A percentile compares a stretch with the other conserved stretches of the same genome.
Conservation (phyloP, 441 rosid genomes). For the Syzygium syzygioides region DNA sequence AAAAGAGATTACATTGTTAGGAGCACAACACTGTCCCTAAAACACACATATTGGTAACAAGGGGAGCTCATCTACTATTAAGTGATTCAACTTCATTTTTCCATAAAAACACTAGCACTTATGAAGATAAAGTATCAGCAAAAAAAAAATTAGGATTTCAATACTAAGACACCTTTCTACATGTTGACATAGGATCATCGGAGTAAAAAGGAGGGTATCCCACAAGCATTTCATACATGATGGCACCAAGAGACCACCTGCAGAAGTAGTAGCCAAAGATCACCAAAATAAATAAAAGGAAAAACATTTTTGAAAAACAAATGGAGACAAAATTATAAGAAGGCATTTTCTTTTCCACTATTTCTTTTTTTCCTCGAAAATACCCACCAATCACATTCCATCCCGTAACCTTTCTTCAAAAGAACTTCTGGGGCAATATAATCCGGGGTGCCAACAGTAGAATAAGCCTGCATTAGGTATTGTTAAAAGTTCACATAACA, state of each 20-base stretch:
- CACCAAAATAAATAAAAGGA: slow-evolving; percentile 10
- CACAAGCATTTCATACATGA: slow-evolving; percentile 98
- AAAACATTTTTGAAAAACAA: not conserved
- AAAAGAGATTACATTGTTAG: not conserved
- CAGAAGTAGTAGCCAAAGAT: not conserved
- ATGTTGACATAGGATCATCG: slow-evolving; percentile 92
- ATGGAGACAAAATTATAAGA: not conserved
- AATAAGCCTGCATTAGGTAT: slow-evolving; percentile 69
- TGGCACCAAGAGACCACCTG: slow-evolving; percentile 99
- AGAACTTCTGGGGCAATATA: slow-evolving; percentile 99
- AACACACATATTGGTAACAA: not conserved
- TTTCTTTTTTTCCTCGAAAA: not conserved
- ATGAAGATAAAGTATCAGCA: not conserved
- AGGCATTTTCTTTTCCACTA: not conserved
- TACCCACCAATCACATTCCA: slow-evolving; percentile 98
- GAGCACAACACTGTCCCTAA: not conserved
- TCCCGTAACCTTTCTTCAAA: slow-evolving; percentile 95
- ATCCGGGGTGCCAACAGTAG: slow-evolving; percentile 98
- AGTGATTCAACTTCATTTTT: not conserved
- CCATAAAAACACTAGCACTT: not conserved
- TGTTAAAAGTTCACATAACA: slow-evolving; percentile 6
- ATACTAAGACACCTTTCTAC: slow-evolving; percentile 63
- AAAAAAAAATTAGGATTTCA: not conserved
- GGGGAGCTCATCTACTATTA: not conserved
- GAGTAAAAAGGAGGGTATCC: slow-evolving; percentile 97